These are phyloP conservation scores for Wallacemonas collosoma DNA, from an alignment of 208 protist species.

Conservation along the genomic window DNA sequence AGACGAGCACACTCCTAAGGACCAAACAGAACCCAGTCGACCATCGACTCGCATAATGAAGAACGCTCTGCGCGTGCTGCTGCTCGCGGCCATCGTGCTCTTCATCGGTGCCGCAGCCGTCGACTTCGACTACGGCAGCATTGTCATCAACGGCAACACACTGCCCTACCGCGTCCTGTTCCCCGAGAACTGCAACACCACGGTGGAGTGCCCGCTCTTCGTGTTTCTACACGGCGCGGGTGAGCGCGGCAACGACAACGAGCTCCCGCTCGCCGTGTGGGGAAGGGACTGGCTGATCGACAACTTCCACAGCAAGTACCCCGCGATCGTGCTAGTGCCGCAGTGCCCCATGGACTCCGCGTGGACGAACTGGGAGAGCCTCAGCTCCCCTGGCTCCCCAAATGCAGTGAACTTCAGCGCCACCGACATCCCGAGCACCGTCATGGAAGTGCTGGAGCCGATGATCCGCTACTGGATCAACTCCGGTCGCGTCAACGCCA, in stretches of 20 bases:
- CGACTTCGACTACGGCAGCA: not conserved
- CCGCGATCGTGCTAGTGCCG: slow-evolving; percentile 12
- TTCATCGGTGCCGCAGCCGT: not conserved
- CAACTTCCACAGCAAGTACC: not conserved
- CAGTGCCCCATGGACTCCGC: not conserved
- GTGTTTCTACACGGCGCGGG: slow-evolving; percentile 8
- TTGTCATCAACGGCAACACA: not conserved
- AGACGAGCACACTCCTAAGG: no score
- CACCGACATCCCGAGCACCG: slow-evolving; percentile 5
- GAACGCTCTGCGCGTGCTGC: slow-evolving; percentile 5
- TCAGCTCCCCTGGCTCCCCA: not conserved
- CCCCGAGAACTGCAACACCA: slow-evolving; percentile 15
- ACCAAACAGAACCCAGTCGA: no score
- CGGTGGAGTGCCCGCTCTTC: not conserved
- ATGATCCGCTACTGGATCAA: slow-evolving; percentile 14
- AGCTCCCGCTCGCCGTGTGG: not conserved
- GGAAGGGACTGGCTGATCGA: slow-evolving; percentile 10
- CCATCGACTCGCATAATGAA: not conserved
- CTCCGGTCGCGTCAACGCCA: slow-evolving; percentile 12
- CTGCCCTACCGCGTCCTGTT: slow-evolving; percentile 16
- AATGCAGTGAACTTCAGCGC: not conserved
- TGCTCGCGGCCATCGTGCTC: not conserved
- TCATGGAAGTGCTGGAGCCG: slow-evolving; percentile 12
- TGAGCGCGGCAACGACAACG: slow-evolving; percentile 14
- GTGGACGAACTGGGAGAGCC: slow-evolving; percentile 10